These are phyloP conservation scores for Erodium maritimum DNA, from an alignment of 345 rosid species.

Conservation along the genomic window DNA sequence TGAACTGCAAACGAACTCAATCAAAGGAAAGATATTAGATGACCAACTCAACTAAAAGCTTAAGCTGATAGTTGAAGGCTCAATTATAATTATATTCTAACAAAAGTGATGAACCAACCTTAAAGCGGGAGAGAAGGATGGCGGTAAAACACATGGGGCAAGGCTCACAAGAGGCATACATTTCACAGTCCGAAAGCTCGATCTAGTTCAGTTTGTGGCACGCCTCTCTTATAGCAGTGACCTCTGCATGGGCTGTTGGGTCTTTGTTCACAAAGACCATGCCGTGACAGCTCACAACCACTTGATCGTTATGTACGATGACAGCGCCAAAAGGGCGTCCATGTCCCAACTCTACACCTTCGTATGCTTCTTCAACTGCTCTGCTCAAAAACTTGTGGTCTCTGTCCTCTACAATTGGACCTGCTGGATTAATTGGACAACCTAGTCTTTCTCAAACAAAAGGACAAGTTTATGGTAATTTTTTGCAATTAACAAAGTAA, in stretches of 20 bases:
- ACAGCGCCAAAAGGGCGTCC: constrained; percentile 99
- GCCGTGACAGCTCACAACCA: constrained; percentile 85
- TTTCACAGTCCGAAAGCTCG: constrained; percentile 52
- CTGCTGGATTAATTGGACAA: constrained; percentile 12
- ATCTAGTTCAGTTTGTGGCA: constrained; percentile 47
- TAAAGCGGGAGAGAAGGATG: constrained; percentile 46
- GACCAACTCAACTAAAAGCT: too few species aligned
- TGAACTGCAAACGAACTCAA: not conserved
- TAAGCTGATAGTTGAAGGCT: too few species aligned
- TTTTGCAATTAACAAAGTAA: too few species aligned
- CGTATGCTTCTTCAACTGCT: constrained; percentile 96
- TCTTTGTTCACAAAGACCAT: constrained; percentile 69
- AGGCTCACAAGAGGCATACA: constrained; percentile 57
- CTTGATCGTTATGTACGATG: constrained; percentile 65
- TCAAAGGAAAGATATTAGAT: not conserved
- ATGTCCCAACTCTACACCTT: constrained; percentile 87
- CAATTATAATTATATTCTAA: too few species aligned
- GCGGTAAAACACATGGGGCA: constrained; percentile 72
- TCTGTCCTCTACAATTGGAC: constrained; percentile 73
- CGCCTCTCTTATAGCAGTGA: constrained; percentile 96
- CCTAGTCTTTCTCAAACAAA: too few species aligned
- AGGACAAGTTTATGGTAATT: too few species aligned
- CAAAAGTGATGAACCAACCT: constrained; percentile 22
- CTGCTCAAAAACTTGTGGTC: constrained; percentile 70
- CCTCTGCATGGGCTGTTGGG: constrained; percentile 97